phyloP scores from a whole-genome alignment of 768 basidiomycete genomes.

The Auricularia sp. region DNA sequence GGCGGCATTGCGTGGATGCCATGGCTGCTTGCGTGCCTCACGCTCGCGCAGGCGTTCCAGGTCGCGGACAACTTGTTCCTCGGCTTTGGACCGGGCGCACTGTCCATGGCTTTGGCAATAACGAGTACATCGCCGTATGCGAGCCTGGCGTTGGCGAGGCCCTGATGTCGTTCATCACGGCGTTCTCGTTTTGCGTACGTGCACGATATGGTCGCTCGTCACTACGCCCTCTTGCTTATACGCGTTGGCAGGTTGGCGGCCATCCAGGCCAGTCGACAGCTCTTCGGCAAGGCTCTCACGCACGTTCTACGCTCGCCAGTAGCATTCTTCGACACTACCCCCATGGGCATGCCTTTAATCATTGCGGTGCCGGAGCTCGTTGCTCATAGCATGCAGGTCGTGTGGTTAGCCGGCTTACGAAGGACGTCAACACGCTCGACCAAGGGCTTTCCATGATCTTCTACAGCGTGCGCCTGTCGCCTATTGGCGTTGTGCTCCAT shows the following conservation, averaged over 20 bases:
- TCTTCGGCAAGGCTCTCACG: constrained; percentile 48
- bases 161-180: constrained; percentile 40
- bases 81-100: constrained; percentile 56
- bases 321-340: constrained; percentile 68
- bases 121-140: constrained; percentile 58
- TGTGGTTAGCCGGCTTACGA: constrained; percentile 47
- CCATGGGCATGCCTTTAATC: constrained; percentile 34
- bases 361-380: too few relatives aligned
- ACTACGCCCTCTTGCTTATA: neutral
- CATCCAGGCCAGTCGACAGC: constrained; percentile 26
- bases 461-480: neutral
- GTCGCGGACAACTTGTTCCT: constrained; percentile 60
- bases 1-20: constrained; percentile 40
- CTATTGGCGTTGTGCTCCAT: neutral
- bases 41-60: constrained; percentile 39
- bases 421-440: constrained; percentile 39
- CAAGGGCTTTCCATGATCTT: constrained; percentile 1
- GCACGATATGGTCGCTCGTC: neutral
- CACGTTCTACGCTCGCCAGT: constrained; percentile 51
- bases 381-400: constrained; percentile 29
- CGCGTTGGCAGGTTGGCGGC: constrained; percentile 25
- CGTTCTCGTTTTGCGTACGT: constrained; percentile 42
- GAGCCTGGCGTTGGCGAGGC: constrained; percentile 39
- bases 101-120: constrained; percentile 47
- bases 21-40: constrained; percentile 33